Base-by-base conservation (phyloP, 2,329 filamentous ascomycete species). In the Botryotinia narcissicola region DNA sequence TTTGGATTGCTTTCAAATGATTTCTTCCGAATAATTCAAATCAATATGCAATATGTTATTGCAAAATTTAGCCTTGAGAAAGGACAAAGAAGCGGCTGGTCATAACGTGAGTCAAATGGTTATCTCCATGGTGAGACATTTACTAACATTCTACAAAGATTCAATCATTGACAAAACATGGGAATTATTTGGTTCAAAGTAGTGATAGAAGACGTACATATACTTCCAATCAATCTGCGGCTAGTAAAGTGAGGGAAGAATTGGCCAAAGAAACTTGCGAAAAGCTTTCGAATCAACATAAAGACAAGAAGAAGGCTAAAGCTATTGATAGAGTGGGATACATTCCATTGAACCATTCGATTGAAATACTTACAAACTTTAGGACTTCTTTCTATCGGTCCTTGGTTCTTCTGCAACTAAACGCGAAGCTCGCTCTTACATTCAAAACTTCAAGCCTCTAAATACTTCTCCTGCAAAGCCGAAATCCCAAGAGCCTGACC, bases 331-430 rank as follows among this genome's bases (percentile, higher is more conserved):
- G 86, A 78, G 86, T 87, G 82, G 73, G 78, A 29, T 35, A 57
- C 22, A n/a, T 37, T 29, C n/a, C 48, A 51, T n/a, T 51, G n/a
- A 18, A 10, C 29, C 5, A 59, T 51, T 70, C 63, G 48, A 29
- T 10, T 63, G 62, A n/a, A 10, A 57, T 54, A 42, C 74, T 78
- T 40, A 77, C 40, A 59, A n/a, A 66, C 46, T n/a, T 32, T 48
- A 94, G 91, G 93, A 97, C 80, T 92, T 97, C 79, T 91, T 97
- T 78, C 87, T 97, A 46, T 95, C 94, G 25, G 89, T 98, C 5
- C 86, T 99, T 46, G 93, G 93, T 79, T 94, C 95, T 29, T 94
- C 94, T 18, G 93, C 95, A 9, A 98, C 95, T 0, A 97, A 95
- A 83, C 90, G 96, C 78, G 96, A 99, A 84, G 94, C 95, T 66